Conservation (phyloP, 768 basidiomycete species). For the Boletus rubroflammeus region DNA sequence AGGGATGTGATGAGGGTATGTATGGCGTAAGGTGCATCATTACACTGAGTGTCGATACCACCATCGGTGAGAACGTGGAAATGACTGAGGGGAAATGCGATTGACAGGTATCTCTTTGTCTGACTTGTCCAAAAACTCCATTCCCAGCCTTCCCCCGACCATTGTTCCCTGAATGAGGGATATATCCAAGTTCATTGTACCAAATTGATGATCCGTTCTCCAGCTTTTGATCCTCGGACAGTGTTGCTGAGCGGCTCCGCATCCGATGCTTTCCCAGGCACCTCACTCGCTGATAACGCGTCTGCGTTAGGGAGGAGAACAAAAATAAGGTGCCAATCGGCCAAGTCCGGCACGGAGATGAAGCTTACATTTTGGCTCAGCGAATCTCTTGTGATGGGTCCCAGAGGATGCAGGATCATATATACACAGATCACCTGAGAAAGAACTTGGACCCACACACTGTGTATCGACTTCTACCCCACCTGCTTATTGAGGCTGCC, state of each 20-base stretch:
- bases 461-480: not conserved
- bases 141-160: not conserved
- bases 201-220: not conserved
- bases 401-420: not conserved
- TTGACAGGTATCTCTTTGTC: not conserved
- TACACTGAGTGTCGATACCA: conserved; percentile 4
- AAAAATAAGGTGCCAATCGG: conserved; percentile 7
- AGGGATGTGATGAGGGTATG: conserved; percentile 11
- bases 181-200: not conserved
- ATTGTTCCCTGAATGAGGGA: not conserved
- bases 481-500: not conserved
- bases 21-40: conserved; percentile 1
- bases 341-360: not conserved
- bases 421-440: not conserved
- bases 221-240: conserved; percentile 11
- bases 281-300: not conserved
- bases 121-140: not conserved
- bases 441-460: not conserved
- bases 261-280: not conserved
- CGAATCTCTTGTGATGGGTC: not conserved
- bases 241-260: not conserved
- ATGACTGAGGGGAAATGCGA: not conserved
- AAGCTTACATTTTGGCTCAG: conserved; percentile 2
- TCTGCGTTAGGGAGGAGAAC: not conserved
- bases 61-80: conserved; percentile 11